phyloP scores from a whole-genome alignment of 768 basidiomycete species.

The Clathrus columnatus region DNA sequence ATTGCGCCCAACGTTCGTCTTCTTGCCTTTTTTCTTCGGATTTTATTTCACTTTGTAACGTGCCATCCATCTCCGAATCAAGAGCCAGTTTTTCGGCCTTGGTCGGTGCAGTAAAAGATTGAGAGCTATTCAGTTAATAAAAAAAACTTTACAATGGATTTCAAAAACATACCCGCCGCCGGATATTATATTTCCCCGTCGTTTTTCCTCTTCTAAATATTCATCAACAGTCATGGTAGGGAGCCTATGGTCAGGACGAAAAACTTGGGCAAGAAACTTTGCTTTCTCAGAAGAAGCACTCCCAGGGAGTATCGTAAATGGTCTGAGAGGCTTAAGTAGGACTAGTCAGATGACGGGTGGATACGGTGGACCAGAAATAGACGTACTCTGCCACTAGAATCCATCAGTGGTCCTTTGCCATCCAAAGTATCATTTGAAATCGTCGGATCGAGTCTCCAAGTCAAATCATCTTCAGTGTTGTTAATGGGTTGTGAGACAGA shows the following conservation, averaged over 20 bases:
- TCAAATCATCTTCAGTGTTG: slow-evolving; percentile 39
- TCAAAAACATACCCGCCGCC: slow-evolving; percentile 66
- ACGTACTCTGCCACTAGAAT: slow-evolving; percentile 66
- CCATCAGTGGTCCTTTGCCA: slow-evolving; percentile 58
- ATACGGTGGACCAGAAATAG: neutral
- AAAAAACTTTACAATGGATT: neutral
- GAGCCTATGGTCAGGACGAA: slow-evolving; percentile 71
- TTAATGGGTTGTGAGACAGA: slow-evolving; percentile 24
- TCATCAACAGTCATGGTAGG: slow-evolving; percentile 97
- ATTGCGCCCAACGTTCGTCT: slow-evolving; percentile 88
- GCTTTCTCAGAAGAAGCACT: slow-evolving; percentile 53
- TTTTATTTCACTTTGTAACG: slow-evolving; percentile 53
- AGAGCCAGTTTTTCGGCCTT: slow-evolving; percentile 69
- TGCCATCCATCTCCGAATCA: slow-evolving; percentile 82
- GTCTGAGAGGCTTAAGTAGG: slow-evolving; percentile 75
- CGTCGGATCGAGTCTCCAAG: slow-evolving; percentile 68
- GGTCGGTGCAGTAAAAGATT: slow-evolving; percentile 57
- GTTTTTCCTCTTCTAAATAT: slow-evolving; percentile 78
- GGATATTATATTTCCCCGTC: slow-evolving; percentile 78
- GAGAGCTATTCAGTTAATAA: slow-evolving; percentile 37
- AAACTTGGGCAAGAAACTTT: slow-evolving; percentile 70
- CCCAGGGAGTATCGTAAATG: slow-evolving; percentile 88
- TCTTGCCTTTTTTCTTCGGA: slow-evolving; percentile 70
- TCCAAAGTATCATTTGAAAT: slow-evolving; percentile 24
- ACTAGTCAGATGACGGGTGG: too few species aligned